phyloP scores from a whole-genome alignment of 2,329 filamentous ascomycete species.

The Aspergillus sp. region DNA sequence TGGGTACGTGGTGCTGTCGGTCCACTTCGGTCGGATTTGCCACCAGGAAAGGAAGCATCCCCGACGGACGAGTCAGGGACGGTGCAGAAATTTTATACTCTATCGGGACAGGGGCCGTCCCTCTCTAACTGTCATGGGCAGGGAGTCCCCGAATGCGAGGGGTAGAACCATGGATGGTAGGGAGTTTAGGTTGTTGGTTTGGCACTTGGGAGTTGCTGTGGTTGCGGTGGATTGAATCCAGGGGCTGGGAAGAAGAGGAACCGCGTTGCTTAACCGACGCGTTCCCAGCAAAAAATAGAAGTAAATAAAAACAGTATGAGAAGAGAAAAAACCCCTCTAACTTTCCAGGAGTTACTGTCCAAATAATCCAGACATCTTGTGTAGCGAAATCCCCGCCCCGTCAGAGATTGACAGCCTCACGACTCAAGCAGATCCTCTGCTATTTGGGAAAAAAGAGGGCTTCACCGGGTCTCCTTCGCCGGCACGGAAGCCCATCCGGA shows the following conservation, averaged over 20 bases:
- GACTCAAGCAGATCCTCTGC: background rate
- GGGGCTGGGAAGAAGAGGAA: too few relatives aligned
- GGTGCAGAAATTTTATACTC: constrained; percentile 1
- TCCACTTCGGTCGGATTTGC: background rate
- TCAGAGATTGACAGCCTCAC: constrained; percentile 3
- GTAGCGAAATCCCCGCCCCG: background rate
- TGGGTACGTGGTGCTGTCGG: background rate
- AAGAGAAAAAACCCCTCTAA: too few relatives aligned
- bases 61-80: background rate
- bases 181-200: background rate
- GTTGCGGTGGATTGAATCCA: too few relatives aligned
- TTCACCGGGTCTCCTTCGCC: background rate
- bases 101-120: constrained; percentile 1
- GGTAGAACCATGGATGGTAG: background rate
- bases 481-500: background rate
- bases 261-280: too few relatives aligned
- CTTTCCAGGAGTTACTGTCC: background rate
- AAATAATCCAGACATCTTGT: background rate
- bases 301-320: too few relatives aligned
- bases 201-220: background rate
- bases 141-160: background rate
- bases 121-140: background rate
- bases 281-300: too few relatives aligned
- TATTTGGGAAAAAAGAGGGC: background rate
- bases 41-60: background rate